Evolutionary conservation across 495 filamentous ascomycete genomes (phyloP).

Genomic region (Hypomontagnella submonticulosa): DNA sequence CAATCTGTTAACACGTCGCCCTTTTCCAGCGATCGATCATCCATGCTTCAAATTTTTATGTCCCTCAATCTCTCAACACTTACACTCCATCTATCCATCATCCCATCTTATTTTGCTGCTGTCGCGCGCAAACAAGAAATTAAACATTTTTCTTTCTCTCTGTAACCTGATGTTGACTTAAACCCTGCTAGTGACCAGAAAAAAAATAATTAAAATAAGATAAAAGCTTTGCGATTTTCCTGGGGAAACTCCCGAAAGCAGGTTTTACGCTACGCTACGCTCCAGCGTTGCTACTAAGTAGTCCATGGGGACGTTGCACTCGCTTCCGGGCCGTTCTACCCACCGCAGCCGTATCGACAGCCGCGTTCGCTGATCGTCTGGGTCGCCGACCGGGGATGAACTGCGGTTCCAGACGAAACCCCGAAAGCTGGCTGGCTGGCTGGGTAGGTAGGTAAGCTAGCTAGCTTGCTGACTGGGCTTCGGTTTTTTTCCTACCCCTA

Average conservation of each 20-base stretch:
- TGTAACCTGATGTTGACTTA: constrained; percentile 4
- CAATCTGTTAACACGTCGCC: constrained; percentile 19
- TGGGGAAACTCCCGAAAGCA: constrained; percentile 24
- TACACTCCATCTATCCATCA: no score
- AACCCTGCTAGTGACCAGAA: no score
- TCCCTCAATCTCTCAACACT: neutral
- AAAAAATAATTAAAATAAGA: no score
- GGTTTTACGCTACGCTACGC: constrained; percentile 27
- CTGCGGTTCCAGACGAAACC: constrained; percentile 42
- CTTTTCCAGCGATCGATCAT: constrained; percentile 7
- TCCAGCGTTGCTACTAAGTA: no score
- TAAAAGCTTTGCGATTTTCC: no score
- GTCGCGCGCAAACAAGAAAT: constrained; percentile 21
- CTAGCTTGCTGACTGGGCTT: constrained; percentile 1
- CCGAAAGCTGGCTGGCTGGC: constrained; percentile 20
- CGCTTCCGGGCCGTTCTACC: constrained; percentile 43
- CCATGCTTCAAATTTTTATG: no score
- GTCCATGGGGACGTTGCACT: constrained; percentile 40
- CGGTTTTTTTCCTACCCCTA: neutral
- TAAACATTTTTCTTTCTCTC: neutral
- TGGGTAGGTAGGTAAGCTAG: neutral
- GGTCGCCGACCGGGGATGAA: constrained; percentile 43
- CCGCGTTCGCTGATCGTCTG: constrained; percentile 42
- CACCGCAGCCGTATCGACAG: constrained; percentile 45
- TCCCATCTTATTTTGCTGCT: constrained; percentile 3